phyloP scores from a whole-genome alignment of 2,329 filamentous ascomycete species.

The Hypoxylon sp. region DNA sequence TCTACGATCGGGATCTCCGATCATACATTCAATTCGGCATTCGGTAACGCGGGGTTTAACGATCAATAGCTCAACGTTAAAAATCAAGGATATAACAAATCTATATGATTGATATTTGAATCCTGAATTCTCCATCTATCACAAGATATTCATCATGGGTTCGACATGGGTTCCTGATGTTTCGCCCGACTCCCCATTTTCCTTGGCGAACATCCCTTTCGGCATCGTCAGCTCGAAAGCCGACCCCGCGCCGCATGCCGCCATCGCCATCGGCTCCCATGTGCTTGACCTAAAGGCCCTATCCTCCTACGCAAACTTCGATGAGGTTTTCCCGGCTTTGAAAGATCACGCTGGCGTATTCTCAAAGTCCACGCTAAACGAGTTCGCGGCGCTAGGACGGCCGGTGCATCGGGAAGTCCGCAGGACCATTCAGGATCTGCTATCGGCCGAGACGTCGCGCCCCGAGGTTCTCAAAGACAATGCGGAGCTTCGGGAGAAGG shows the following conservation, averaged over 20 bases:
- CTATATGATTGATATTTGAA: too few relatives aligned
- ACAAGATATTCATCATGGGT: constrained; percentile 31
- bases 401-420: constrained; percentile 74
- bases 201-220: constrained; percentile 82
- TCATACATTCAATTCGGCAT: too few relatives aligned
- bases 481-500: constrained; percentile 61
- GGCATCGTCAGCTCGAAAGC: constrained; percentile 76
- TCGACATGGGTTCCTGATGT: constrained; percentile 47
- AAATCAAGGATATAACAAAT: too few relatives aligned
- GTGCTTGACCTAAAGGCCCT: constrained; percentile 71
- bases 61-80: too few relatives aligned
- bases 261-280: constrained; percentile 76
- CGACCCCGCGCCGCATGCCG: constrained; percentile 66
- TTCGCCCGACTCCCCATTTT: constrained; percentile 63
- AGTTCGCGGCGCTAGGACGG: constrained; percentile 76
- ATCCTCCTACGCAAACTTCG: constrained; percentile 33
- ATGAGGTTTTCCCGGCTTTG: constrained; percentile 49
- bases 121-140: too few relatives aligned
- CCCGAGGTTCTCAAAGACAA: constrained; percentile 72
- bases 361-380: constrained; percentile 71
- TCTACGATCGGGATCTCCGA: too few relatives aligned
- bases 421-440: constrained; percentile 72
- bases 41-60: too few relatives aligned
- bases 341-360: constrained; percentile 69
- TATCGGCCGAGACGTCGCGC: constrained; percentile 66